Percentiles rank a stretch among this genome's conserved stretches.
These are phyloP conservation scores for Ustilago trichophora DNA, from an alignment of 1,284 basidiomycete species.

Conservation along the genomic window DNA sequence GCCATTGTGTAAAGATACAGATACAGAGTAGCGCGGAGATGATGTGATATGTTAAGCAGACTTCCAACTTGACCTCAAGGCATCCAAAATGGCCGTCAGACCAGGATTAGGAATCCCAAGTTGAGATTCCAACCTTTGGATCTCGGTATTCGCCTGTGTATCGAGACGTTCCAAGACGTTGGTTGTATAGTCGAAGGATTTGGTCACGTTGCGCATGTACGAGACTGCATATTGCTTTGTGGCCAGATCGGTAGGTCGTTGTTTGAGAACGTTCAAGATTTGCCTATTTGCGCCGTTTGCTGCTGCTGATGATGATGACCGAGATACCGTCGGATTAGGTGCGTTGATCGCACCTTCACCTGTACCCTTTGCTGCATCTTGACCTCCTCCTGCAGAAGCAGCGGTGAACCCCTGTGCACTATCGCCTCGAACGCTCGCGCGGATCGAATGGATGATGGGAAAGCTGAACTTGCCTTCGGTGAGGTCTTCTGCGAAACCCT, in stretches of 20 bases:
- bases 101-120: constrained; percentile 36
- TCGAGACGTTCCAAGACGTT: constrained; percentile 54
- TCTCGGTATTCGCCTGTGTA: constrained; percentile 46
- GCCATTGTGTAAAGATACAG: no score
- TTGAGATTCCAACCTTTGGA: constrained; percentile 31
- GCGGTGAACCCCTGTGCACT: background rate
- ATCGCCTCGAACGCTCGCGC: constrained; percentile 60
- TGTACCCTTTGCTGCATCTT: background rate
- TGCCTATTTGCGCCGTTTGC: constrained; percentile 41
- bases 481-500: constrained; percentile 93
- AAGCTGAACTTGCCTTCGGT: constrained; percentile 97
- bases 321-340: constrained; percentile 8
- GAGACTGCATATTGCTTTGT: constrained; percentile 61
- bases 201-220: constrained; percentile 59
- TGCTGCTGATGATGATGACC: background rate
- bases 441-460: constrained; percentile 87
- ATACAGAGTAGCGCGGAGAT: no score
- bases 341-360: background rate
- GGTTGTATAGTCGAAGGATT: constrained; percentile 60
- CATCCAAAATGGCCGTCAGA: constrained; percentile 49
- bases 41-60: no score
- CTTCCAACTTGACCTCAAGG: constrained; percentile 41
- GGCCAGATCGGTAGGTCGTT: constrained; percentile 56
- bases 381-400: background rate
- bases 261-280: constrained; percentile 59